Conservation (phyloP, 2,329 filamentous ascomycete species). For the Fusarium sp. region DNA sequence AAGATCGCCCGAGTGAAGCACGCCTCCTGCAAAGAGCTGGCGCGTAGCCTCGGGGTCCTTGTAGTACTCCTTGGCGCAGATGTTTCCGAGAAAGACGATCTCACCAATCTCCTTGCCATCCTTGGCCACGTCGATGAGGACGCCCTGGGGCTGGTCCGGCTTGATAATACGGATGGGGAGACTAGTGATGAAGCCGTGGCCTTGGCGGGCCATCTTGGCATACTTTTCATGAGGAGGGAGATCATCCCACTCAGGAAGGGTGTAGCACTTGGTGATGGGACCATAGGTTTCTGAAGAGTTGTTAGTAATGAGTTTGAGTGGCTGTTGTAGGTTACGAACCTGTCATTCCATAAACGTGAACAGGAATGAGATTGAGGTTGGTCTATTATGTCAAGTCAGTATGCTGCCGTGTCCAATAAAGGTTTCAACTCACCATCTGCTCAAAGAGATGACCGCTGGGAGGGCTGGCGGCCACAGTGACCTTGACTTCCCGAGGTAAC, state of each 20-base stretch:
- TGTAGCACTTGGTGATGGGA: conserved; percentile 93
- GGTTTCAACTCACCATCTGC: conserved; percentile 75
- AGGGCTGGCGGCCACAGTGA: conserved; percentile 93
- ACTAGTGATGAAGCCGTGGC: conserved; percentile 88
- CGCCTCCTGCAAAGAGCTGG: conserved; percentile 89
- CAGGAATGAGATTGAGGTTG: conserved; percentile 83
- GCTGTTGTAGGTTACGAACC: conserved; percentile 38
- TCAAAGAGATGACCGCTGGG: conserved; percentile 92
- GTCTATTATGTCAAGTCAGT: conserved; percentile 45
- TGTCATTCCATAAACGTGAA: conserved; percentile 91
- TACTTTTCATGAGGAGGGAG: conserved; percentile 83
- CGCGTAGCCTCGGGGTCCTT: conserved; percentile 88
- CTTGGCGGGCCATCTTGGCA: conserved; percentile 90
- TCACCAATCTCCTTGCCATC: conserved; percentile 65
- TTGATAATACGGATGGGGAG: conserved; percentile 86
- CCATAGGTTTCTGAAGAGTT: conserved; percentile 82
- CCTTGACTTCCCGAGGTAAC: conserved; percentile 78
- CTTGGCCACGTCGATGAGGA: conserved; percentile 59
- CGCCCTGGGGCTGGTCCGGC: conserved; percentile 75
- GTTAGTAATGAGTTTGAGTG: not conserved
- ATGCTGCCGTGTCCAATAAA: not conserved
- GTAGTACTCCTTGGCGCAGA: conserved; percentile 92
- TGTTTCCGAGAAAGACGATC: conserved; percentile 89
- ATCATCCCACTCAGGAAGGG: conserved; percentile 85
- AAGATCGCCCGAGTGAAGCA: conserved; percentile 88